Evolutionary conservation across 306 rosid species (phyloP), one percentile per base, ranked within the genome.

Genomic region (Cercis canadensis): DNA sequence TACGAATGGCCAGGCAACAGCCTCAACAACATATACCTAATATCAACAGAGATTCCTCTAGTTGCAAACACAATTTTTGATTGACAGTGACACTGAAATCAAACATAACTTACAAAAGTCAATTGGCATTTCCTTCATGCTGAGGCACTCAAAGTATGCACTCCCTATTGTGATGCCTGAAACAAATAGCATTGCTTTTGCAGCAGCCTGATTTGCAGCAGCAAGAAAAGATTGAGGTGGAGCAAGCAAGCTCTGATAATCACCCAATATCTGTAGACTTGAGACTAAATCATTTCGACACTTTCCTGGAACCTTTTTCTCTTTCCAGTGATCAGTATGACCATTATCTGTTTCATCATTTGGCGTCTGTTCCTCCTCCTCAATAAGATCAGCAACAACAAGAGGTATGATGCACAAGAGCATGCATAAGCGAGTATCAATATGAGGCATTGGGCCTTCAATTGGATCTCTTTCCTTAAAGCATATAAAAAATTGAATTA

Each of bases 381-480:
- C 97, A 68, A 94, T 80, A 65, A 94, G 89, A 78, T 87, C 87
- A 43, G 86, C 88, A 70, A 94, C 80, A 65, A 89, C 96, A 63
- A 94, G 99, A 18, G 95, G 82, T 40, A 84, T 85, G 79, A 94
- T 86, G 33, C 97, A 89, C 67, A 94, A 78, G 34, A 91, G 87
- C 83, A 89, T 87, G 96, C 95, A 88, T 74, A 94, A 75, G 65
- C 99, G 96, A 50, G 97, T 81, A 78, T 94, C 99, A 11, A 94
- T 82, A 82, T 82, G 95, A 65, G 99, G 97, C 89, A 94, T 81
- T 9, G 99, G 99, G n/a, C 99, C 99, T 63, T 94, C 97, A 70
- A 91, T 90, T n/a, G 96, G 95, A 67, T 89, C 95, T 82, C 97
- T 91, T 89, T 91, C 99, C 99, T 90, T 58, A 31, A 62, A 75